Percentiles rank a stretch among this genome's conserved stretches.
phyloP scores from a whole-genome alignment of 1,284 basidiomycete species.

The Tremellales sp. region DNA sequence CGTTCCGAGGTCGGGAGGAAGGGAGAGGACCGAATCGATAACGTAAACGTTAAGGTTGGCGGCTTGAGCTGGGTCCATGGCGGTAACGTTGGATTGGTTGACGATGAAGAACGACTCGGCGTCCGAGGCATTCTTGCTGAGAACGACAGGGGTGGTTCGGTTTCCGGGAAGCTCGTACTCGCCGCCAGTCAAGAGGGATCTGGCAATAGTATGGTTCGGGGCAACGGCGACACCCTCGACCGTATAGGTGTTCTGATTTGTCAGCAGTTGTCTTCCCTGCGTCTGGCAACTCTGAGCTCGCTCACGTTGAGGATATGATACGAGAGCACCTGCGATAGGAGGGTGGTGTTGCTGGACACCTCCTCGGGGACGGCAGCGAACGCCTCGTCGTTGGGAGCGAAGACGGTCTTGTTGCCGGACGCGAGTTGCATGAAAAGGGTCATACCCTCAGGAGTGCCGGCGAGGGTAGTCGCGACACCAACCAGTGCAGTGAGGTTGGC shows the following conservation, averaged over 20 bases:
- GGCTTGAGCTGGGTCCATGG: conserved; percentile 23
- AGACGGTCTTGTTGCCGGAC: conserved; percentile 45
- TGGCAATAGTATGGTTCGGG: conserved; percentile 57
- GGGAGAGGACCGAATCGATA: conserved; percentile 55
- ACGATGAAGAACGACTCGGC: conserved; percentile 30
- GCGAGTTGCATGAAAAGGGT: conserved; percentile 51
- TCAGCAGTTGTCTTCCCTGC: too few relatives aligned
- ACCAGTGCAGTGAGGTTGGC: conserved; percentile 51
- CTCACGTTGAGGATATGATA: conserved; percentile 64
- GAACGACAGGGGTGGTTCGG: conserved; percentile 60
- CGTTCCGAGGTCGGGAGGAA: conserved; percentile 55
- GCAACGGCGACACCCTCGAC: conserved; percentile 44
- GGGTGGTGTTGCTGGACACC: conserved; percentile 47
- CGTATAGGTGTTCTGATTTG: conserved; percentile 56
- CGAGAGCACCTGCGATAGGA: conserved; percentile 54
- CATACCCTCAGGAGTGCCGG: conserved; percentile 54
- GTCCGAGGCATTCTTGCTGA: conserved; percentile 53
- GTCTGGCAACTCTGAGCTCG: too few relatives aligned
- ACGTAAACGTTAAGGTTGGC: conserved; percentile 43
- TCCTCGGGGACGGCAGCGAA: conserved; percentile 40
- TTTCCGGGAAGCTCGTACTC: conserved; percentile 29
- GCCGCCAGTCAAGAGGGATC: conserved; percentile 57
- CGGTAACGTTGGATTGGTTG: conserved; percentile 51
- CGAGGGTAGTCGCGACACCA: conserved; percentile 44
- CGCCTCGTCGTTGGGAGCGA: conserved; percentile 48